Evolutionary conservation across 1,139 yeast species (phyloP).

Genomic region (Hemisphaericaspora subhashii): DNA sequence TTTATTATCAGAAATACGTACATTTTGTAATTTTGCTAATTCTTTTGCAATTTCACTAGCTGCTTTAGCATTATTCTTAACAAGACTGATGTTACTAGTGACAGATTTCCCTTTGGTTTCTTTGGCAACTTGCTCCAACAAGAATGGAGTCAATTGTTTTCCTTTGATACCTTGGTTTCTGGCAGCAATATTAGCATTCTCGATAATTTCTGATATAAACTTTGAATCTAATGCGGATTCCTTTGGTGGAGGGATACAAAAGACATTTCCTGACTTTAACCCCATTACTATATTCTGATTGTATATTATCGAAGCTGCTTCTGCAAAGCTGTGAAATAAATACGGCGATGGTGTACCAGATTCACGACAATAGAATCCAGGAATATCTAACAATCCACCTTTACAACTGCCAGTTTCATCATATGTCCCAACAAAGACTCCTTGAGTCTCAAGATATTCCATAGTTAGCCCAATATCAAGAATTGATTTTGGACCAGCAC

Average conservation of each 20-base stretch:
- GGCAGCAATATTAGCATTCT: conserved; percentile 60
- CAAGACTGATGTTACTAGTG: conserved; percentile 71
- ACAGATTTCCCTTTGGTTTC: conserved; percentile 72
- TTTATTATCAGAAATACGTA: conserved; percentile 8
- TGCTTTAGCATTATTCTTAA: conserved; percentile 68
- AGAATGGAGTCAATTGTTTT: conserved; percentile 76
- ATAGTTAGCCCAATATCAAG: conserved; percentile 77
- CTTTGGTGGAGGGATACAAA: conserved; percentile 82
- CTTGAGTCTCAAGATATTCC: conserved; percentile 89
- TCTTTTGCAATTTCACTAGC: conserved; percentile 69
- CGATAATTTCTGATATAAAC: conserved; percentile 56
- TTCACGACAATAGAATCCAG: conserved; percentile 80
- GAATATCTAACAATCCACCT: conserved; percentile 51
- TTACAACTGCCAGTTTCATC: conserved; percentile 36
- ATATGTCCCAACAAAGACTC: conserved; percentile 56
- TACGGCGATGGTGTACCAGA: conserved; percentile 76
- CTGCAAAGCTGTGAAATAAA: conserved; percentile 48
- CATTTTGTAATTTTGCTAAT: conserved; percentile 41
- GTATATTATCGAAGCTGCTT: conserved; percentile 65
- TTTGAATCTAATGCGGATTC: conserved; percentile 57
- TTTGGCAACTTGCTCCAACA: conserved; percentile 62
- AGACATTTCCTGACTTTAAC: conserved; percentile 65
- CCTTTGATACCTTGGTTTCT: conserved; percentile 56
- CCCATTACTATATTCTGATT: conserved; percentile 52
- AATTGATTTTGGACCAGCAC: conserved; percentile 89